Conservation (phyloP, 2,329 filamentous ascomycete genomes). For the Alternaria incomplexa region DNA sequence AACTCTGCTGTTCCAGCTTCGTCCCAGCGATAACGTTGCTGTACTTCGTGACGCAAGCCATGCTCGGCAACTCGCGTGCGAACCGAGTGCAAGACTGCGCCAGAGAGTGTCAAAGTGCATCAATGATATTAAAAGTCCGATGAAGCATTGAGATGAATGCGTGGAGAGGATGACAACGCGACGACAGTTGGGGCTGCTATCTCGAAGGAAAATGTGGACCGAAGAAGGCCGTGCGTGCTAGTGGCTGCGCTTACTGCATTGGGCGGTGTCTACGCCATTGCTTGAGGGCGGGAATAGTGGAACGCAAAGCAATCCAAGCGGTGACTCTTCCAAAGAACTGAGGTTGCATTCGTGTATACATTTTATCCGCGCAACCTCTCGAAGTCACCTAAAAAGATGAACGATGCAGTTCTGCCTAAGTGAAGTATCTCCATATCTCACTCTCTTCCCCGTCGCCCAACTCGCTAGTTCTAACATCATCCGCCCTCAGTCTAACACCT, state of each 20-base stretch:
- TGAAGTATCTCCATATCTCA: slow-evolving; percentile 48
- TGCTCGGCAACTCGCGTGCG: not conserved
- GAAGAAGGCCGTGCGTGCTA: not conserved
- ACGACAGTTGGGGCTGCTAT: not conserved
- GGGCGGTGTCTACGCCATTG: not conserved
- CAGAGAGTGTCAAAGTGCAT: not conserved
- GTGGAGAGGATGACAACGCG: not conserved
- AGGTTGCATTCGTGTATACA: not conserved
- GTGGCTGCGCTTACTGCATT: not conserved
- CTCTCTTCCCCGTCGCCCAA: slow-evolving; percentile 49
- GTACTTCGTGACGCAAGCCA: not conserved
- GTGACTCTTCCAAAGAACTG: not conserved
- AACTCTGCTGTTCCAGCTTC: not conserved
- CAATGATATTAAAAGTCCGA: not conserved
- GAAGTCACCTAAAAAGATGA: no score
- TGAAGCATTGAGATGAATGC: not conserved
- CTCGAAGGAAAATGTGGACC: not conserved
- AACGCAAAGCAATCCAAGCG: not conserved
- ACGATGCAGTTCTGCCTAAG: slow-evolving; percentile 1
- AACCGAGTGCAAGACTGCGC: not conserved
- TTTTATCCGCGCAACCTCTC: not conserved
- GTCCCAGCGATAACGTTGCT: not conserved
- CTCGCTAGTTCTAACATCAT: slow-evolving; percentile 51
- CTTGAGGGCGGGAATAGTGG: not conserved
- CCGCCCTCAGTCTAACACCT: slow-evolving; percentile 43